Base-by-base conservation (phyloP, 108 stramenopile species). In the Asterionellopsis glacialis region DNA sequence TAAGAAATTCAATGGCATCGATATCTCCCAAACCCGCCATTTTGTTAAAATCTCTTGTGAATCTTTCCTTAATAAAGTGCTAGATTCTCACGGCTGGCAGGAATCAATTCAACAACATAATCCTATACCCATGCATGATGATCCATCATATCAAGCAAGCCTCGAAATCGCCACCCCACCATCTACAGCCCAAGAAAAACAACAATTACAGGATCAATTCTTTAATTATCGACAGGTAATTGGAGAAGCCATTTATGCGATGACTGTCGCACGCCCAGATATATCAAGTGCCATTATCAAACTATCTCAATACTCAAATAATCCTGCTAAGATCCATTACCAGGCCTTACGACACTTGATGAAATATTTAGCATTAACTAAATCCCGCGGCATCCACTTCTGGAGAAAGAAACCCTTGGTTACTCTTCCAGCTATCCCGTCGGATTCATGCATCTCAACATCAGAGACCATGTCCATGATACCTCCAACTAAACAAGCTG, bases 361-460 rank as follows among this genome's bases (percentile, higher is more conserved):
- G n/a, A n/a, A n/a, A n/a, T n/a, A n/a, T n/a, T n/a, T n/a, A n/a
- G n/a, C n/a, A n/a, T n/a, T n/a, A n/a, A n/a, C n/a, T n/a, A n/a
- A n/a, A n/a, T n/a, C n/a, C n/a, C n/a, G n/a, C n/a, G n/a, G n/a
- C n/a, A n/a, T n/a, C n/a, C n/a, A n/a, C n/a, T n/a, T n/a, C n/a
- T 33, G 78, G 78, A 3, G 79, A 80, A 59, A 28, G 75, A 0
- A 58, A n/a, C n/a, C 68, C 0, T 79, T 67, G 39, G 69, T 73
- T 0, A 51, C 61, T 33, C 60, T 61, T 7, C 66, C 65, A 3
- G 67, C 69, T 51, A 53, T 61, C 0, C 78, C 67, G 9, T 45
- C 70, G 1, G 33, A 19, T 15, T 49, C 55, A 19, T 13, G 51
- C 63, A 53, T 26, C 53, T 6, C 25, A 63, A 26, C n/a, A 48